Base-by-base conservation (phyloP, 495 filamentous ascomycete species). In the Lasiosphaeria miniovina region DNA sequence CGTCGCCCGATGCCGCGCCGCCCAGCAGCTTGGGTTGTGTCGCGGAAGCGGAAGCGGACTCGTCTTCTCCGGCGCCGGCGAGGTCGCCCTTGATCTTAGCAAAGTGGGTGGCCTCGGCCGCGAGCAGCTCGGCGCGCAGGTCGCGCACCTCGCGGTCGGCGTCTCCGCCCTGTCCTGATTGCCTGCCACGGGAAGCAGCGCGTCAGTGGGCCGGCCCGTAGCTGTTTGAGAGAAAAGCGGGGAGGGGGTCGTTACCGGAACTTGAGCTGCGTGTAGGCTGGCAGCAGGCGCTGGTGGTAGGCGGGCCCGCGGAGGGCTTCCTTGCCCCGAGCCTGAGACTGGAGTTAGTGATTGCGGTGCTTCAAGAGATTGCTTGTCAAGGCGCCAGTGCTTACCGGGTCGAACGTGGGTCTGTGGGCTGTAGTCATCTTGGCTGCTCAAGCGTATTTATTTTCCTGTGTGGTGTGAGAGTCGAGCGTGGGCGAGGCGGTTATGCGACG, bases 231-330 rank as follows among this genome's bases (percentile, higher is more conserved):
- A 24, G 24, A 9, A 52, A 52, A 33, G 3, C n/a, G 8, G 17
- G 41, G 12, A 33, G 12, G 11, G 24, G 43, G 14, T 15, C 31
- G 61, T 32, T 81, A 89, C 86, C 91, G 84, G 60, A 88, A 86
- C 75, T 98, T 98, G 65, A 98, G 84, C 66, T 89, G 85, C 38
- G 88, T 97, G 69, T 98, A 86, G 9, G 94, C 94, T 4, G 94
- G 95, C 3, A 96, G 86, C 10, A 98, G 88, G 55, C 94, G 87
- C 79, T 97, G 94, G 73, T 98, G 94, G 76, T 97, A 98, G 59
- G 94, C 94, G 43, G 91, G 90, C 14, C 94, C 94, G 65, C 92
- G 88, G 55, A 90, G 89, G 68, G 93, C 90, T 73, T 98, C 94
- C 83, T 96, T 96, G 64, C 95, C 94, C 70, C 88, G 87, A 45